Evolutionary conservation across 2,329 filamentous ascomycete species (phyloP).

Genomic region (Colletotrichum spinosum): DNA sequence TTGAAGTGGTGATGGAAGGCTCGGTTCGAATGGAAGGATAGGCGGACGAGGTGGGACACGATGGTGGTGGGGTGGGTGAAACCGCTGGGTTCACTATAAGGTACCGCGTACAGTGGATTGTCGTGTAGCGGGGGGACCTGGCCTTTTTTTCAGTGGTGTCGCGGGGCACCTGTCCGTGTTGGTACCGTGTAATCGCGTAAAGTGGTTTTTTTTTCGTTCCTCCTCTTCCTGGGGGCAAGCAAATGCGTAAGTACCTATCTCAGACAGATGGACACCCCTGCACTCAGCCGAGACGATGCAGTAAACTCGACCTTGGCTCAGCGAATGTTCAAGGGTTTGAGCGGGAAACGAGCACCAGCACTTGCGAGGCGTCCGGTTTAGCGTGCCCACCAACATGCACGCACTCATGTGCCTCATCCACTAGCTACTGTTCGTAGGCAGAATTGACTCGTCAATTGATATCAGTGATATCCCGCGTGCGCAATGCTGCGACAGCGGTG

Average conservation of each 20-base stretch:
- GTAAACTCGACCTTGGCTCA: conserved; percentile 24
- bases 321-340: conserved; percentile 24
- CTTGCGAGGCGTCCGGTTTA: conserved; percentile 32
- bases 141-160: conserved; percentile 2
- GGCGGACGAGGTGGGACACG: conserved; percentile 41
- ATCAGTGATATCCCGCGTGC: too few species aligned
- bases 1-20: conserved; percentile 4
- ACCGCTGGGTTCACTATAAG: too few species aligned
- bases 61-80: conserved; percentile 38
- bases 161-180: not conserved
- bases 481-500: conserved; percentile 18
- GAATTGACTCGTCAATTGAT: conserved; percentile 38
- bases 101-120: not conserved
- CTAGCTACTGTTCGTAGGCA: conserved; percentile 11
- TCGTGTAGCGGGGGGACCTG: too few species aligned
- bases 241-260: too few species aligned
- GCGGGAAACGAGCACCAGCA: conserved; percentile 10
- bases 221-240: conserved; percentile 37
- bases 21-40: conserved; percentile 27
- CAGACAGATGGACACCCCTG: conserved; percentile 39
- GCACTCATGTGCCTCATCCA: conserved; percentile 21
- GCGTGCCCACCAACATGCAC: conserved; percentile 35
- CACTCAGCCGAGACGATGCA: conserved; percentile 33
- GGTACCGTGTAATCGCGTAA: conserved; percentile 49
- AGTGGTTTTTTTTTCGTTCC: conserved; percentile 45